Conservation (phyloP, 257 asterid genomes). For the Sherardia arvensis region DNA sequence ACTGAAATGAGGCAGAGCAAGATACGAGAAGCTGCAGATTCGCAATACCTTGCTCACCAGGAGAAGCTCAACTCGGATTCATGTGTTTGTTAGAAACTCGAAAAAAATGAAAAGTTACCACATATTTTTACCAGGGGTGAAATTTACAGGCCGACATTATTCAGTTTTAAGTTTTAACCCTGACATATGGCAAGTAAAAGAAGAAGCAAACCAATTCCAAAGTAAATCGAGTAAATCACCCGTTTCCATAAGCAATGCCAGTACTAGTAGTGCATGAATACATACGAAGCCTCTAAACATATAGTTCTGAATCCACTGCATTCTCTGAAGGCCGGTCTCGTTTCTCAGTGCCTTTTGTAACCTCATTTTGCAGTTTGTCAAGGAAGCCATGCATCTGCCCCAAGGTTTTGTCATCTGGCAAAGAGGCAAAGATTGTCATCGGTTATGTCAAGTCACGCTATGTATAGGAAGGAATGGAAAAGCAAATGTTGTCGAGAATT, state of each 20-base stretch:
- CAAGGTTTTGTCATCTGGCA: slow-evolving; percentile 45
- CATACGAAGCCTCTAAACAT: not conserved
- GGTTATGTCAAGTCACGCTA: not conserved
- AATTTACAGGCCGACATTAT: too few species aligned
- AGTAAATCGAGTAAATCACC: not conserved
- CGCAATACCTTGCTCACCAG: not conserved
- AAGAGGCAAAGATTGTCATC: not conserved
- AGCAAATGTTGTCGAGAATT: slow-evolving; percentile 10
- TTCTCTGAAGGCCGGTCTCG: slow-evolving; percentile 11
- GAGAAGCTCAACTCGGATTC: slow-evolving; percentile 7
- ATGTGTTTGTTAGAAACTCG: slow-evolving; percentile 12
- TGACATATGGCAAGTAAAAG: not conserved
- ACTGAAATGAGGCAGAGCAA: slow-evolving; percentile 18
- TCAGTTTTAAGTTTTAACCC: not conserved
- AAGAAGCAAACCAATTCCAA: not conserved
- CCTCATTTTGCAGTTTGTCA: slow-evolving; percentile 39
- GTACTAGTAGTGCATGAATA: not conserved
- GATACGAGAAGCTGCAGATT: slow-evolving; percentile 10
- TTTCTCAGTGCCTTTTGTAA: slow-evolving; percentile 15
- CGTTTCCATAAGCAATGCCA: not conserved
- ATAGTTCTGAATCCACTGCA: not conserved
- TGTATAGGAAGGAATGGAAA: not conserved
- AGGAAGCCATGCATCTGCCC: slow-evolving; percentile 45
- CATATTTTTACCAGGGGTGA: too few species aligned
- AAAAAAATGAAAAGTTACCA: too few species aligned